These are phyloP conservation scores for Mycena venus DNA, from an alignment of 768 basidiomycete species.

Conservation along the genomic window DNA sequence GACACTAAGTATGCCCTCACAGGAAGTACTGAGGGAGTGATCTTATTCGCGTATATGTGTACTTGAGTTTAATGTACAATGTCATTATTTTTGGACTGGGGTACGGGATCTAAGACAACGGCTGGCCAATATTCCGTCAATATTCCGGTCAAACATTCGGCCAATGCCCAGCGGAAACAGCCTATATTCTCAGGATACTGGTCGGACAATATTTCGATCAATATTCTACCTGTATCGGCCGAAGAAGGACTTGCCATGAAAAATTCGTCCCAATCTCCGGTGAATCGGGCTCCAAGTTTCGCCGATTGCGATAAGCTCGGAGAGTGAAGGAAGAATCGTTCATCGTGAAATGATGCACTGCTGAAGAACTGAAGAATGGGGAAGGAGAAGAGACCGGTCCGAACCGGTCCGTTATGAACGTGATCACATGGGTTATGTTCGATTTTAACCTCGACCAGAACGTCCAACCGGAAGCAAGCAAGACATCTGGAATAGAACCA, in stretches of 20 bases:
- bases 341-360: conserved; percentile 4
- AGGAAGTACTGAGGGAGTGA: too few relatives aligned
- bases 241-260: background rate
- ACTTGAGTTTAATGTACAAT: too few relatives aligned
- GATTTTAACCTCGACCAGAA: conserved; percentile 16
- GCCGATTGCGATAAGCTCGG: conserved; percentile 17
- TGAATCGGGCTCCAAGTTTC: conserved; percentile 9
- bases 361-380: conserved; percentile 21
- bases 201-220: background rate
- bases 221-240: background rate
- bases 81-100: too few relatives aligned
- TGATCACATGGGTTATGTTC: conserved; percentile 20
- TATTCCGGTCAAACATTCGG: too few relatives aligned
- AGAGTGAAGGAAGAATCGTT: conserved; percentile 2
- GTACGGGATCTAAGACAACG: background rate
- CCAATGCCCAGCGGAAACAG: conserved; percentile 1
- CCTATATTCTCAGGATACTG: background rate
- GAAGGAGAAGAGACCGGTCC: conserved; percentile 24
- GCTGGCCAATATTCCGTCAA: conserved; percentile 5
- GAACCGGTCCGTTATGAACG: conserved; percentile 12
- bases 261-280: conserved; percentile 9
- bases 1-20: too few relatives aligned
- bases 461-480: conserved; percentile 11
- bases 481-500: conserved; percentile 14
- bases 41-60: too few relatives aligned